These are phyloP conservation scores for Leptomonas pyrrhocoris DNA, from an alignment of 208 protist species.

Conservation along the genomic window DNA sequence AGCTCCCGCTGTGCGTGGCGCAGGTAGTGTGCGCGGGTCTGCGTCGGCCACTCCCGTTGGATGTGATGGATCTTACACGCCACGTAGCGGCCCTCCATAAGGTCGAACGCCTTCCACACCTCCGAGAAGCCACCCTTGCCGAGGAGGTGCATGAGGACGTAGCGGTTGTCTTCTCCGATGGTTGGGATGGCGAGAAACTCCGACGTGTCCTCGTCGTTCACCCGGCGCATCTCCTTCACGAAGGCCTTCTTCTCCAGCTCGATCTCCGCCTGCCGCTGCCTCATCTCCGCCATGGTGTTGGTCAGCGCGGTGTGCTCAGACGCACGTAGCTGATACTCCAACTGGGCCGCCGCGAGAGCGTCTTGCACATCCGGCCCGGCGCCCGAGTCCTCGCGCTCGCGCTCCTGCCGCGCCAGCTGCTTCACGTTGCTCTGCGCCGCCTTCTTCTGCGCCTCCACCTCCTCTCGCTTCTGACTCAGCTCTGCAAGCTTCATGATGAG, in stretches of 20 bases:
- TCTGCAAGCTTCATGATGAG: constrained; percentile 55
- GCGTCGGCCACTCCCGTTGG: constrained; percentile 80
- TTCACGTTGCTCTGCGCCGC: constrained; percentile 52
- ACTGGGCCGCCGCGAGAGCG: constrained; percentile 56
- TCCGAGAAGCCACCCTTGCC: constrained; percentile 96
- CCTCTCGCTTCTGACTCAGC: constrained; percentile 42
- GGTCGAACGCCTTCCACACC: constrained; percentile 95
- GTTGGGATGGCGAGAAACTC: constrained; percentile 51
- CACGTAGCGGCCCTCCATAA: constrained; percentile 82
- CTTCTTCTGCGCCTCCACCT: constrained; percentile 66
- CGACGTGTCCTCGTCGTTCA: constrained; percentile 81
- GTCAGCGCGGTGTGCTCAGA: constrained; percentile 59
- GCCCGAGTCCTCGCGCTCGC: constrained; percentile 55
- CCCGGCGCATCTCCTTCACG: constrained; percentile 79
- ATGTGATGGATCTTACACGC: constrained; percentile 97
- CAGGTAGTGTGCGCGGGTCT: constrained; percentile 91
- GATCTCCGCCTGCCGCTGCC: constrained; percentile 49
- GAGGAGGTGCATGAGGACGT: constrained; percentile 90
- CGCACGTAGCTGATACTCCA: constrained; percentile 53
- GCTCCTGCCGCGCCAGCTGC: constrained; percentile 54
- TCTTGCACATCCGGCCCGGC: constrained; percentile 40
- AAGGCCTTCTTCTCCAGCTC: constrained; percentile 80
- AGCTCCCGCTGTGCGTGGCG: constrained; percentile 93
- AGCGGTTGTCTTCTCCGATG: constrained; percentile 68
- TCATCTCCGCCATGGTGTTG: constrained; percentile 38